Conservation (phyloP, 257 asterid species). For the Primulina huaijiensis region DNA sequence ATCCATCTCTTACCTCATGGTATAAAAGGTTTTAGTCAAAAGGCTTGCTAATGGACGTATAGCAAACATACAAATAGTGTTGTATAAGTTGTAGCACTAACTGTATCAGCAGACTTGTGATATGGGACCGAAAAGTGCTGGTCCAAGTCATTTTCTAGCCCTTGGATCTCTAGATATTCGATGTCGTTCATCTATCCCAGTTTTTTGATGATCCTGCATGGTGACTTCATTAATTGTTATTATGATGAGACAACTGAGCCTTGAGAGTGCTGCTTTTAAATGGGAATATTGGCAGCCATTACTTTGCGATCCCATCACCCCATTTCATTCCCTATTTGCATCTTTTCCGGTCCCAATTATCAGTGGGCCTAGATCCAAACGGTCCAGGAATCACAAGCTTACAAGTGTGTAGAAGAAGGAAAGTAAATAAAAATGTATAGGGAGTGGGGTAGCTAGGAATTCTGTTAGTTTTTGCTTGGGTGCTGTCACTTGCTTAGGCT, state of each 20-base stretch:
- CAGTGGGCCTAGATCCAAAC: no score
- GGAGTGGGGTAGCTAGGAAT: no score
- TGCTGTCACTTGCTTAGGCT: no score
- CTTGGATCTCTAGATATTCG: not conserved
- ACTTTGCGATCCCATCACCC: not conserved
- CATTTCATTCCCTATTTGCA: not conserved
- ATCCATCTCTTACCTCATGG: not conserved
- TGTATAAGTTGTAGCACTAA: not conserved
- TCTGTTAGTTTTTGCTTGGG: no score
- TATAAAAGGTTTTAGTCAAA: not conserved
- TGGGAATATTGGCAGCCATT: not conserved
- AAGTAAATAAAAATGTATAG: no score
- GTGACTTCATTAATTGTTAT: not conserved
- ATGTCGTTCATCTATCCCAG: not conserved
- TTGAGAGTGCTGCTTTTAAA: no score
- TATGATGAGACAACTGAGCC: no score
- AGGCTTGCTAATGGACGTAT: not conserved
- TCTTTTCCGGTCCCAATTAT: no score
- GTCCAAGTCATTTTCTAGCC: not conserved
- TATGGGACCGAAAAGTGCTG: not conserved
- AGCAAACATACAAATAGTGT: not conserved
- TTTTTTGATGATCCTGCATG: not conserved
- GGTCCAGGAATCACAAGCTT: no score
- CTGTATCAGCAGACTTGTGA: not conserved
- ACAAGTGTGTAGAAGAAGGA: no score